phyloP scores from a whole-genome alignment of 148 eudicot species.

The Fallopia convolvulus region DNA sequence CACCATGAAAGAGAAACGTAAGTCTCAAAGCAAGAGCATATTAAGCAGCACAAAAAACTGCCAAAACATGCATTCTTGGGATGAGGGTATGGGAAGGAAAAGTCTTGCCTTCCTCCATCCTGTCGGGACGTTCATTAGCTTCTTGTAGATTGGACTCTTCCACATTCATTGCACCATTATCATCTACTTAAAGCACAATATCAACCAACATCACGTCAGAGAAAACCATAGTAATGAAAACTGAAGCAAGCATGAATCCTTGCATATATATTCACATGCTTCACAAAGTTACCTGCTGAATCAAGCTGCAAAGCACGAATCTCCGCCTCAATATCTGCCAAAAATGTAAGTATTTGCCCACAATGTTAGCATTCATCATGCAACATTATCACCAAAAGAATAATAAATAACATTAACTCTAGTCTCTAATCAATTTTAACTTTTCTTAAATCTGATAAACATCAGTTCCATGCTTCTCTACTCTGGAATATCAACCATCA shows the following conservation, averaged over 20 bases:
- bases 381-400: too few species aligned
- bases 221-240: neutral
- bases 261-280: neutral
- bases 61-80: neutral
- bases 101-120: slow-evolving; percentile 48
- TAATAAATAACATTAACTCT: neutral
- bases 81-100: neutral
- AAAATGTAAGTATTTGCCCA: neutral
- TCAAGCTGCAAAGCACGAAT: slow-evolving; percentile 87
- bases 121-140: slow-evolving; percentile 28
- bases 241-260: neutral
- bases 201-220: neutral
- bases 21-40: neutral
- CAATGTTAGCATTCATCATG: neutral
- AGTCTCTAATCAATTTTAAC: neutral
- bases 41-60: neutral
- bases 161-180: slow-evolving; percentile 20
- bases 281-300: slow-evolving; percentile 46
- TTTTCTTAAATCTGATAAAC: too few species aligned
- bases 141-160: slow-evolving; percentile 36
- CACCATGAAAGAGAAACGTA: neutral
- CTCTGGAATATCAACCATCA: too few species aligned
- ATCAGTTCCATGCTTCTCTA: too few species aligned
- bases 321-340: slow-evolving; percentile 63
- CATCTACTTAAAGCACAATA: slow-evolving; percentile 34